Percentiles rank a stretch among this genome's conserved stretches.
Evolutionary conservation across 129 eudicot species (phyloP).

Genomic region (Helianthus tuberosus): DNA sequence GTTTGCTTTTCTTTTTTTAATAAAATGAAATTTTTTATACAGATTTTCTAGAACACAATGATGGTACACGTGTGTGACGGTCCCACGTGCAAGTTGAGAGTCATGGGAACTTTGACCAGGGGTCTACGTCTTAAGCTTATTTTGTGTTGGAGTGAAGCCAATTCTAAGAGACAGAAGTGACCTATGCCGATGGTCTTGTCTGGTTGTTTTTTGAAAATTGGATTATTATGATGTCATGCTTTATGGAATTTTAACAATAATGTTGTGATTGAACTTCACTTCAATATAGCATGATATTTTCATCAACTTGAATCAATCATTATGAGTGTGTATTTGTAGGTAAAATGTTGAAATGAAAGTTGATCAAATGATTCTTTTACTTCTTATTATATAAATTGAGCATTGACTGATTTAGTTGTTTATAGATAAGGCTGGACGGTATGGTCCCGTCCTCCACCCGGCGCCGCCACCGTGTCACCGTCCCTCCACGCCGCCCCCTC

Average conservation of each 20-base stretch:
- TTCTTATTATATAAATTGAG: no score
- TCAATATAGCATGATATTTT: no score
- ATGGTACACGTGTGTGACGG: constrained; percentile 37
- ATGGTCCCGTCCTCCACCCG: no score
- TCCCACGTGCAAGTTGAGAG: constrained; percentile 35
- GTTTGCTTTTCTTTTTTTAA: neutral
- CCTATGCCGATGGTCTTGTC: constrained; percentile 36
- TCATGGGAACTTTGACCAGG: constrained; percentile 28
- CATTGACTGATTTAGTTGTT: no score
- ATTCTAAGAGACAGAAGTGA: constrained; percentile 40
- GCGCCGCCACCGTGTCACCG: no score
- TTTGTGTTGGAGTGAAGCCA: constrained; percentile 41
- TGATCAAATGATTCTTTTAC: no score
- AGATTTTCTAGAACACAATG: constrained; percentile 20
- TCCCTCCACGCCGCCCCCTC: no score
- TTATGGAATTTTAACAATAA: neutral
- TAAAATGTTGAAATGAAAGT: no score
- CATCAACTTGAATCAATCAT: no score
- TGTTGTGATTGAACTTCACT: no score
- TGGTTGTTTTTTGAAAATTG: constrained; percentile 13
- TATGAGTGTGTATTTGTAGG: no score
- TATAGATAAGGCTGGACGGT: no score
- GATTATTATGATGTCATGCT: constrained; percentile 22
- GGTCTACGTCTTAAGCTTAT: constrained; percentile 30
- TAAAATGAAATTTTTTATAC: constrained; percentile 6